Conservation (phyloP, 2,329 filamentous ascomycete species). For the Neurospora sp. region DNA sequence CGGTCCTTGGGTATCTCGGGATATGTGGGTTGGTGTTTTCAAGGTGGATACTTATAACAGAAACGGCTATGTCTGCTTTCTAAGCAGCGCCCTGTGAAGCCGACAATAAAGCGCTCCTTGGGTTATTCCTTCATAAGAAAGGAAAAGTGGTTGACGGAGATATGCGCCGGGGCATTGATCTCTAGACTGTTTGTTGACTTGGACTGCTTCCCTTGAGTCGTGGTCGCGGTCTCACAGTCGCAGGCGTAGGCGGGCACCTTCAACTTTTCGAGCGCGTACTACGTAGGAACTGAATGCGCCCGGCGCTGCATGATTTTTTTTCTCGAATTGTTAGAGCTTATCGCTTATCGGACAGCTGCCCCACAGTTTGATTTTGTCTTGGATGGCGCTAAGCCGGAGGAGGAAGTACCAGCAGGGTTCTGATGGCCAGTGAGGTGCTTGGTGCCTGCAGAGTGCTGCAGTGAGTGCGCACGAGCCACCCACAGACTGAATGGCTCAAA, state of each 20-base stretch:
- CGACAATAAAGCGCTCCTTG: not conserved
- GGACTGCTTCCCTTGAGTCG: not conserved
- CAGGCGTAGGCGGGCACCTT: not conserved
- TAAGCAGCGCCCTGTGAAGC: not conserved
- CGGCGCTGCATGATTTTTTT: not conserved
- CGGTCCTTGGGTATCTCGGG: not conserved
- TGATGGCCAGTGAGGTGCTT: not conserved
- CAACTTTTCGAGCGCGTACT: not conserved
- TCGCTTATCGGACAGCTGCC: not conserved
- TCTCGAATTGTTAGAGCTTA: not conserved
- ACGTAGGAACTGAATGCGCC: not conserved
- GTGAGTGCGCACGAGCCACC: not conserved
- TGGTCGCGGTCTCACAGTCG: not conserved
- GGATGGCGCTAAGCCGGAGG: not conserved
- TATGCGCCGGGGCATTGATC: not conserved
- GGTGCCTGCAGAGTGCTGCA: not conserved
- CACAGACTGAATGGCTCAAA: not conserved
- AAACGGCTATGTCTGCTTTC: not conserved
- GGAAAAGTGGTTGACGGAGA: not conserved
- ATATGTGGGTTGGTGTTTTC: not conserved
- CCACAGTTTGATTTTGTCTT: not conserved
- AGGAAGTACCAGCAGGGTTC: not conserved
- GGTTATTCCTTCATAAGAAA: not conserved
- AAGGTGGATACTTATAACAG: not conserved
- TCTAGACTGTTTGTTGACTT: not conserved